Evolutionary conservation across 345 rosid genomes (phyloP), one percentile per base, ranked within the genome.

Genomic region (Syzygium aqueum): DNA sequence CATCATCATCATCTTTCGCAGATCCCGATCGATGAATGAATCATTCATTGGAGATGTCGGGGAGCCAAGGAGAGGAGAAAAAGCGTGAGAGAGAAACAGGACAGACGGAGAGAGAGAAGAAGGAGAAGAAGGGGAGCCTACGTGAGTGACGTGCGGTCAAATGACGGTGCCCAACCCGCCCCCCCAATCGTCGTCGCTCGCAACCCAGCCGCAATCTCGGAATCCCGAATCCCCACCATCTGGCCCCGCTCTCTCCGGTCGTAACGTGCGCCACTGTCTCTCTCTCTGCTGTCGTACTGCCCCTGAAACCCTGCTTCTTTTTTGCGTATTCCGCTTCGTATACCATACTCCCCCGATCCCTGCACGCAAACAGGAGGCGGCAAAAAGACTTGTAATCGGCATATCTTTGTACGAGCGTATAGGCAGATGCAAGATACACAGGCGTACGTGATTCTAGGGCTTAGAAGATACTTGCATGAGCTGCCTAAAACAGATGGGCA

Each of bases 111-210:
- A 59, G n/a, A 15, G 67, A 59, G 40, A 37, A 22, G 25, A 8
- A 3, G 59, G 11, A 54, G 59, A 43, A 4, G 1, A 6, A 4
- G 46, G 46, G 46, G 46, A 43, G 46, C 46, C 78, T 89, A 86
- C 90, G 88, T 89, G 91, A 89, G 85, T 88, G 85, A 59, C 61
- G 46, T 23, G 15, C 87, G 87, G 92, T 89, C 92, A 91, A 91
- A 88, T 51, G 92, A 84, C 92, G 92, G 92, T 91, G 92, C 92
- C 89, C 46, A 53, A 67, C 65, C 27, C 56, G 53, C 54, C 27
- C 43, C 46, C 46, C 46, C 46, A 43, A 5, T 43, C 46, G 46
- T 40, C 49, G 82, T 37, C 82, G 82, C 82, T 37, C 25, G 43
- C 82, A 21, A 21, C 49, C 85, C 85, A 91, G 88, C 91, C 92